These are phyloP conservation scores for Alternaria sp. DNA, from an alignment of 2,329 filamentous ascomycete species.

Conservation along the genomic window DNA sequence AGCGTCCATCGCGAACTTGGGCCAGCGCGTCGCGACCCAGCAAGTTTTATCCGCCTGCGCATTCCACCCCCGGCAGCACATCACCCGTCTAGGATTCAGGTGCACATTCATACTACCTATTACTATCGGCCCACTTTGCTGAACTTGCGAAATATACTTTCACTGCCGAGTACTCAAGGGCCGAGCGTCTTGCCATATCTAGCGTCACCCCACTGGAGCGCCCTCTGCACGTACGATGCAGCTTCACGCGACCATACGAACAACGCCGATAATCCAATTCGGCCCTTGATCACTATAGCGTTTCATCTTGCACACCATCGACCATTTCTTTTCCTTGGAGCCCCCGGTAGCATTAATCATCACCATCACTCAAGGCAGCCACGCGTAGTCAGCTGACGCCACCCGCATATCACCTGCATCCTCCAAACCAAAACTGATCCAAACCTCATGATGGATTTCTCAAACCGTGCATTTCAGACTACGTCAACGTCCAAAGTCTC, in stretches of 20 bases:
- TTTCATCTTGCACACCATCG: conserved; percentile 3
- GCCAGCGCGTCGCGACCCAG: conserved; percentile 27
- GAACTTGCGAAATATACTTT: conserved; percentile 12
- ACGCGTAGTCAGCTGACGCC: conserved; percentile 38
- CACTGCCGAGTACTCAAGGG: conserved; percentile 4
- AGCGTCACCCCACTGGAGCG: conserved; percentile 32
- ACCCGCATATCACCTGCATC: conserved; percentile 14
- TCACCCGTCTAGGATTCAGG: conserved; percentile 19
- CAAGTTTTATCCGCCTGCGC: conserved; percentile 17
- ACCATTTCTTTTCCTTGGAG: conserved; percentile 12
- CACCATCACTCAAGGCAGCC: conserved; percentile 33
- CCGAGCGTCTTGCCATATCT: conserved; percentile 23
- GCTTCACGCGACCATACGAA: conserved; percentile 27
- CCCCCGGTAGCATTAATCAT: neutral
- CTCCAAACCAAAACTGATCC: conserved; percentile 4
- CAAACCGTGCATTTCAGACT: conserved; percentile 38
- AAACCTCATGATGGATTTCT: conserved; percentile 43
- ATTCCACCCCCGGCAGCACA: conserved; percentile 29
- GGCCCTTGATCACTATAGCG: conserved; percentile 19
- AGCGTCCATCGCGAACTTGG: conserved; percentile 17
- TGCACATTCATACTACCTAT: conserved; percentile 10
- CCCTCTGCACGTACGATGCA: conserved; percentile 40
- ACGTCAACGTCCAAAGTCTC: conserved; percentile 34
- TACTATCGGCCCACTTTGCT: conserved; percentile 24
- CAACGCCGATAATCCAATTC: conserved; percentile 25